phyloP scores from a whole-genome alignment of 73 alveolate genomes.

The Paramecium bursaria region DNA sequence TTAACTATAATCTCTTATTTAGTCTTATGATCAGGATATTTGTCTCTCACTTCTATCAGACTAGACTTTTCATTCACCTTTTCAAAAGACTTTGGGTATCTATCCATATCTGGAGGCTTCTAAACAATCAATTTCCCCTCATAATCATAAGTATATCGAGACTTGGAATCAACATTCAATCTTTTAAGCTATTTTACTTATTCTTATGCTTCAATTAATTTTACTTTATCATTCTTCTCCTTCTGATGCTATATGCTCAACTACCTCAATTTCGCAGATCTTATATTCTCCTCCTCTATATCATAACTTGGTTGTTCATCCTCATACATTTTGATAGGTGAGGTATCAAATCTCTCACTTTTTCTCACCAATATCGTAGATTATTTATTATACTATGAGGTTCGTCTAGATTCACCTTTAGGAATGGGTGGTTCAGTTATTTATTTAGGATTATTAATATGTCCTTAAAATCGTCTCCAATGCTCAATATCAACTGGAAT shows the following conservation, averaged over 20 bases:
- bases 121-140: slow-evolving; percentile 45
- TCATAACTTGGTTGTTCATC: slow-evolving; percentile 26
- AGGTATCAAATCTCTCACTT: slow-evolving; percentile 2
- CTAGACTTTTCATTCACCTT: slow-evolving; percentile 21
- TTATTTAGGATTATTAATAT: too few species aligned
- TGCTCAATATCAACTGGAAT: background rate
- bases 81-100: slow-evolving; percentile 31
- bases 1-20: slow-evolving; percentile 22
- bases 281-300: slow-evolving; percentile 31
- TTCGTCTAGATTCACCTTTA: too few species aligned
- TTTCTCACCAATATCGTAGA: too few species aligned
- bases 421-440: too few species aligned
- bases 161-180: slow-evolving; percentile 56
- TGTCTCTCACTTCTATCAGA: slow-evolving; percentile 23
- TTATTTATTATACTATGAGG: too few species aligned
- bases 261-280: slow-evolving; percentile 33
- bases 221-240: slow-evolving; percentile 4
- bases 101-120: slow-evolving; percentile 57
- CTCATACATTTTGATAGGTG: slow-evolving; percentile 36
- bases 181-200: slow-evolving; percentile 24
- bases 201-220: background rate
- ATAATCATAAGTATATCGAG: slow-evolving; percentile 46
- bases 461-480: slow-evolving; percentile 29
- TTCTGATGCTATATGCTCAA: background rate
- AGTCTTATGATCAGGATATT: slow-evolving; percentile 38